phyloP scores from a whole-genome alignment of 306 rosid species.

The peach (Prunus persica) region Prunus_persica_NCBIv2 NC_034011.1:18222001-18222500 shows the following conservation, averaged over 20 bases:
- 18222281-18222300: no score
- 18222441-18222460: not conserved
- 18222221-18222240: conserved; percentile 48
- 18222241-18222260: conserved; percentile 18
- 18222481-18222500: no score
- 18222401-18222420: not conserved
- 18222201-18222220: conserved; percentile 57
- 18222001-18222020: no score
- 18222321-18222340: no score
- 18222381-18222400: not conserved
- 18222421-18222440: not conserved
- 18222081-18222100: not conserved
- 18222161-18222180: conserved; percentile 34
- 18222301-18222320: no score
- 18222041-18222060: no score
- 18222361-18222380: not conserved
- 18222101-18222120: conserved; percentile 39
- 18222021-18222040: no score
- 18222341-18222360: no score
- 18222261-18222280: not conserved
- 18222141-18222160: conserved; percentile 45
- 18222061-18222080: no score
- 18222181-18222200: conserved; percentile 49
- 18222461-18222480: not conserved
- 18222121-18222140: conserved; percentile 44